Percentiles rank a stretch among this genome's conserved stretches.
phyloP scores from a whole-genome alignment of 345 rosid species.

The Brassica incana region DNA sequence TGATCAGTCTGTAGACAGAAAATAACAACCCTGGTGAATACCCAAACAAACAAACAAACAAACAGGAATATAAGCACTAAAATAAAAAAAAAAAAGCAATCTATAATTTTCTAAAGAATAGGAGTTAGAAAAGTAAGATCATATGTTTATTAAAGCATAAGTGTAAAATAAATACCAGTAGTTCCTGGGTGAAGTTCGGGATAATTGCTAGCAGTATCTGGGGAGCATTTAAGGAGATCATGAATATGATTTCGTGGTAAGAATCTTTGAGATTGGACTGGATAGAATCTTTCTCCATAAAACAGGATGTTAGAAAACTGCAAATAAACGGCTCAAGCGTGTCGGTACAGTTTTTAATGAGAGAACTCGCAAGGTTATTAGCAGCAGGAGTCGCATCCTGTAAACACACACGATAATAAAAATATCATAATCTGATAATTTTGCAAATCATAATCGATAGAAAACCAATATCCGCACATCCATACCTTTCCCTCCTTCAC shows the following conservation, averaged over 20 bases:
- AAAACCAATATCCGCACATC: slow-evolving; percentile 14
- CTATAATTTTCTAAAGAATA: neutral
- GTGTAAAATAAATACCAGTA: slow-evolving; percentile 52
- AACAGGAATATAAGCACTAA: neutral
- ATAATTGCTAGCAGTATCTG: slow-evolving; percentile 73
- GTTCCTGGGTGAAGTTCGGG: slow-evolving; percentile 72
- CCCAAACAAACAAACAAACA: slow-evolving; percentile 8
- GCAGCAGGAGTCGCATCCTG: slow-evolving; percentile 61
- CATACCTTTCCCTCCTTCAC: slow-evolving; percentile 65
- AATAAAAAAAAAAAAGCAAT: slow-evolving; percentile 2
- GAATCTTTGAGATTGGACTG: slow-evolving; percentile 66
- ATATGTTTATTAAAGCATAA: slow-evolving; percentile 1
- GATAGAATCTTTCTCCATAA: slow-evolving; percentile 62
- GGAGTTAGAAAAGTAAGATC: slow-evolving; percentile 2
- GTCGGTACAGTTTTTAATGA: slow-evolving; percentile 66
- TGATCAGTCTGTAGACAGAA: slow-evolving; percentile 67
- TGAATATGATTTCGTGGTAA: slow-evolving; percentile 77
- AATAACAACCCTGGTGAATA: slow-evolving; percentile 22
- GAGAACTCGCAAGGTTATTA: slow-evolving; percentile 73
- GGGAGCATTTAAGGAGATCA: slow-evolving; percentile 70
- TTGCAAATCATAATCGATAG: slow-evolving; percentile 6
- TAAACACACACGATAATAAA: slow-evolving; percentile 8
- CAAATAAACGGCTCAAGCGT: slow-evolving; percentile 71
- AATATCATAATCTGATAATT: slow-evolving; percentile 17
- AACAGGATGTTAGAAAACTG: slow-evolving; percentile 75